These are phyloP conservation scores for Aspergillus brunneoviolaceus DNA, from an alignment of 2,329 filamentous ascomycete genomes.

Conservation along the genomic window DNA sequence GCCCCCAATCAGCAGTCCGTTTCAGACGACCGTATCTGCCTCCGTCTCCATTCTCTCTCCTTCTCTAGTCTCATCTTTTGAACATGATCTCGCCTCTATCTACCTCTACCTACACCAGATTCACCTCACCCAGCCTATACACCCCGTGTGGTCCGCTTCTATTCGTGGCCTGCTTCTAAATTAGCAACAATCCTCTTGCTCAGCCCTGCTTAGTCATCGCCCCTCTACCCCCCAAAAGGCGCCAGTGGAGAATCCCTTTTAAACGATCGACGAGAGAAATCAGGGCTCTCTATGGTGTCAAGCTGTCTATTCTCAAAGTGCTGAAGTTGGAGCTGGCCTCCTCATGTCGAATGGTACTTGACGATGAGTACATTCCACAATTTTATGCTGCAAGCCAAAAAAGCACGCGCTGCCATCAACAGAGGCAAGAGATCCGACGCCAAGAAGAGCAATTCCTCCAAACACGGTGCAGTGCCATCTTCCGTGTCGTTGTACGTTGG, in stretches of 20 bases:
- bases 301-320: conserved; percentile 5
- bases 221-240: conserved; percentile 4
- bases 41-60: background rate
- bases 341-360: conserved; percentile 25
- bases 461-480: conserved; percentile 23
- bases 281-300: conserved; percentile 11
- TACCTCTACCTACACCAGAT: background rate
- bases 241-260: conserved; percentile 7
- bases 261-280: conserved; percentile 5
- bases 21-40: background rate
- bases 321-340: conserved; percentile 27
- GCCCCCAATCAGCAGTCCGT: conserved; percentile 5
- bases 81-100: background rate
- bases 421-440: conserved; percentile 29
- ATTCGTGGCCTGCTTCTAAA: conserved; percentile 6
- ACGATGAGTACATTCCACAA: conserved; percentile 39
- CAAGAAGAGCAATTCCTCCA: conserved; percentile 26
- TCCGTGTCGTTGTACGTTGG: conserved; percentile 23
- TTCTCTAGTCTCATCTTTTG: background rate
- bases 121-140: background rate
- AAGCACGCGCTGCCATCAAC: conserved; percentile 33
- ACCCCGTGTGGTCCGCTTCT: background rate
- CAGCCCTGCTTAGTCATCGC: conserved; percentile 8
- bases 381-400: conserved; percentile 32
- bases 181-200: conserved; percentile 5